Percentiles rank a stretch among this genome's conserved stretches.
Evolutionary conservation across 192 early-diverging fungal species (phyloP).

Genomic region (Backusella luteola): DNA sequence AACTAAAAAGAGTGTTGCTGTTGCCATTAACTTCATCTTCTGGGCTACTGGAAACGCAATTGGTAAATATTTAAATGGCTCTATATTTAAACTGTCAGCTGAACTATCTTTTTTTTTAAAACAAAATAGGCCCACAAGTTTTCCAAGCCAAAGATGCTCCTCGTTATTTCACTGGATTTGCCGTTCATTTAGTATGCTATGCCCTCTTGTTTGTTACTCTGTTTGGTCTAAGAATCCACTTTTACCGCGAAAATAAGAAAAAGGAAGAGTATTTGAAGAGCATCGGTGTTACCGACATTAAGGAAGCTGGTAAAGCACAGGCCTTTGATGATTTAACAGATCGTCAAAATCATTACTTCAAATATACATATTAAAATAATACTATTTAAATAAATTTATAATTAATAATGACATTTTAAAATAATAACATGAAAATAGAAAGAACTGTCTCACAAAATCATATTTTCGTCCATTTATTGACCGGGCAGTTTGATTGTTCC

Average conservation of each 20-base stretch:
- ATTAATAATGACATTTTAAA: not conserved
- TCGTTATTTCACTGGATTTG: slow-evolving; percentile 18
- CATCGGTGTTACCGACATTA: not conserved
- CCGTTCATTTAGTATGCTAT: slow-evolving; percentile 21
- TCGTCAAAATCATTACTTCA: slow-evolving; percentile 18
- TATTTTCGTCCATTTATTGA: not conserved
- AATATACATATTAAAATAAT: slow-evolving; percentile 16
- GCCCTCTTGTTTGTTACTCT: not conserved
- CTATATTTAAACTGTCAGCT: not conserved
- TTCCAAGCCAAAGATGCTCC: slow-evolving; percentile 21
- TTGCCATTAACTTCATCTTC: slow-evolving; percentile 21
- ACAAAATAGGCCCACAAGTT: not conserved
- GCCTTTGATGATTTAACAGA: slow-evolving; percentile 25
- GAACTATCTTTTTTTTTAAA: not conserved
- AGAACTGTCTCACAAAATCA: not conserved
- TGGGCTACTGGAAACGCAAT: slow-evolving; percentile 26
- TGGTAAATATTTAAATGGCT: not conserved
- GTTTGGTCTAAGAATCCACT: not conserved
- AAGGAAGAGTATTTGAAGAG: not conserved
- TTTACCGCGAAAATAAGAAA: not conserved
- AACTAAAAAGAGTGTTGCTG: slow-evolving; percentile 19
- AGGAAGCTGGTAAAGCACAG: not conserved
- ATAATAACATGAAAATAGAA: not conserved
- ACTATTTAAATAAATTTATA: not conserved
- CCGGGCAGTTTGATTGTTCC: not conserved